These are phyloP conservation scores for Aspergillus conjunctus DNA, from an alignment of 495 filamentous ascomycete species.

Conservation along the genomic window DNA sequence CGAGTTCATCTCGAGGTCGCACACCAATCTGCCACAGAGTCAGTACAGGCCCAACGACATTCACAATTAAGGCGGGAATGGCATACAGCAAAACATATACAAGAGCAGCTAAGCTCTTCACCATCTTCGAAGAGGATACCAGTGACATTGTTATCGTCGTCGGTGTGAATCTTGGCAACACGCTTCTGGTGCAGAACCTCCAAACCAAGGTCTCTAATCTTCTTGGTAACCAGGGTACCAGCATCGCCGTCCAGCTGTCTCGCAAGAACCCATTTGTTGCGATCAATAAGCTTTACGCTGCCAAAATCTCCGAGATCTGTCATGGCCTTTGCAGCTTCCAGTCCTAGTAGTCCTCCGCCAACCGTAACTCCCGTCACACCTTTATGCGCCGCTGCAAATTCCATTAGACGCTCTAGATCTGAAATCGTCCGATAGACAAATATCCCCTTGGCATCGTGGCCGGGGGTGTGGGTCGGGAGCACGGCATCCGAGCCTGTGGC, in stretches of 20 bases:
- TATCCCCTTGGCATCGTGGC: constrained; percentile 81
- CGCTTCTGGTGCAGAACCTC: constrained; percentile 82
- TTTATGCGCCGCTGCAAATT: constrained; percentile 64
- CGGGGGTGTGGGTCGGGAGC: constrained; percentile 77
- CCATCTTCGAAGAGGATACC: constrained; percentile 87
- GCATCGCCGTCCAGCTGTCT: constrained; percentile 87
- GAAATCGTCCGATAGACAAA: constrained; percentile 95
- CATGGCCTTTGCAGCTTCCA: constrained; percentile 96
- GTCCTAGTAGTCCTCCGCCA: constrained; percentile 85
- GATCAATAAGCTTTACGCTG: constrained; percentile 81
- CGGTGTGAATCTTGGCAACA: constrained; percentile 71
- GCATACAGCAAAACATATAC: constrained; percentile 83
- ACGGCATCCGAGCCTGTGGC: constrained; percentile 92
- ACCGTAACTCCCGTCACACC: constrained; percentile 78
- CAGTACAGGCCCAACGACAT: constrained; percentile 8
- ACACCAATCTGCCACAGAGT: constrained; percentile 66
- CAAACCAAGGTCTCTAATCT: constrained; percentile 77
- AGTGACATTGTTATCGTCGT: constrained; percentile 65
- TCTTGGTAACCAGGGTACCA: constrained; percentile 80
- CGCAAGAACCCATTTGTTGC: constrained; percentile 86
- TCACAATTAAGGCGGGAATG: not conserved
- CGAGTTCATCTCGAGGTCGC: constrained; percentile 80
- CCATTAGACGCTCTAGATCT: constrained; percentile 80
- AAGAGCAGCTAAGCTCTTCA: constrained; percentile 76
- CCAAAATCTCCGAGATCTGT: constrained; percentile 80